A percentile compares a stretch with the other conserved stretches of the same genome.
Evolutionary conservation across 2,329 filamentous ascomycete species (phyloP).

Genomic region (Chaetothyriales sp.): DNA sequence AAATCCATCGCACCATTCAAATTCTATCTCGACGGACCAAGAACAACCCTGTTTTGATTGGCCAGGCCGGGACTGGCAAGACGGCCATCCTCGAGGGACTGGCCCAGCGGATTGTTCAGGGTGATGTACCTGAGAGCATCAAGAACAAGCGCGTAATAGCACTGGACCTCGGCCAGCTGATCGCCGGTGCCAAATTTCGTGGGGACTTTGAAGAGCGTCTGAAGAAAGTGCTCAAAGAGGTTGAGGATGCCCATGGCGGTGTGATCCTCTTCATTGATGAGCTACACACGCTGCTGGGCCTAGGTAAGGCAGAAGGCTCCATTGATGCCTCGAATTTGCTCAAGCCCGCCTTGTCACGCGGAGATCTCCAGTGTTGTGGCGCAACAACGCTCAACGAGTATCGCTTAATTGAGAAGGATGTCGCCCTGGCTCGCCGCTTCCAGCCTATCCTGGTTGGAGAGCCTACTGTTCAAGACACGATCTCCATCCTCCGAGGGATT

Average conservation of each 20-base stretch:
- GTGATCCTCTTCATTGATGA: slow-evolving; percentile 95
- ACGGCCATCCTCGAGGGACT: slow-evolving; percentile 95
- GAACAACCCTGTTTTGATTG: slow-evolving; percentile 96
- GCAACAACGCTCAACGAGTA: slow-evolving; percentile 91
- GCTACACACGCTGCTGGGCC: slow-evolving; percentile 73
- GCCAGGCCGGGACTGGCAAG: slow-evolving; percentile 95
- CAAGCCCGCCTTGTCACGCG: slow-evolving; percentile 83
- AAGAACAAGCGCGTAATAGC: slow-evolving; percentile 85
- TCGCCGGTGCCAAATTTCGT: slow-evolving; percentile 87
- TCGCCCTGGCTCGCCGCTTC: slow-evolving; percentile 78
- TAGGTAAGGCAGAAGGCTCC: slow-evolving; percentile 89
- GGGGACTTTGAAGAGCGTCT: slow-evolving; percentile 92
- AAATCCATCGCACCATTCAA: slow-evolving; percentile 90
- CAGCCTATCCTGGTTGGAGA: slow-evolving; percentile 91
- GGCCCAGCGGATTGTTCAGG: slow-evolving; percentile 78
- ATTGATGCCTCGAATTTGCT: slow-evolving; percentile 92
- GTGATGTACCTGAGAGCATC: slow-evolving; percentile 89
- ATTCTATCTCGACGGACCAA: slow-evolving; percentile 85
- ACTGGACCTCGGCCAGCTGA: slow-evolving; percentile 77
- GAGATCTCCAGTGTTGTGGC: slow-evolving; percentile 87
- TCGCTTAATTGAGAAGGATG: slow-evolving; percentile 86
- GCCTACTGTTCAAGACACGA: slow-evolving; percentile 77
- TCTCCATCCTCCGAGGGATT: slow-evolving; percentile 88
- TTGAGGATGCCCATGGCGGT: slow-evolving; percentile 72
- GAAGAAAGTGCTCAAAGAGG: slow-evolving; percentile 81